Base-by-base conservation (phyloP, 768 basidiomycete species). In the Pisolithus sp. region DNA sequence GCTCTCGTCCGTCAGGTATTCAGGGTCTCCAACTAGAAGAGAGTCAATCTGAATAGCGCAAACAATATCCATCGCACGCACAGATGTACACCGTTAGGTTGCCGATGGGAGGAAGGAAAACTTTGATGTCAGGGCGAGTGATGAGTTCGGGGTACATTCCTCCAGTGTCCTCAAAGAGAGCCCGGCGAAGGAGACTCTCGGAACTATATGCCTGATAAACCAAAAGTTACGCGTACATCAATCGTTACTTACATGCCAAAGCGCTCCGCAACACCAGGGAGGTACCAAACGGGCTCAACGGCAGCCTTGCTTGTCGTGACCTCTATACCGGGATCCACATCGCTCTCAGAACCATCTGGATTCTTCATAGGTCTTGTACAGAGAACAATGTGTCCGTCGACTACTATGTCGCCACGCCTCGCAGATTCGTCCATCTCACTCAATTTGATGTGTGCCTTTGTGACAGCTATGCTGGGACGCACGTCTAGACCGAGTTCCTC, bases 91-190 rank as follows among this genome's bases (percentile, higher is more conserved):
- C 91, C 0, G 94, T 94, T 53, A 89, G 64, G 42, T 83, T 83
- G 0, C 94, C 95, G 52, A 98, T 97, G 0, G 95, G 95, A 0
- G 95, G 95, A 0, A 97, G 76, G 77, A 96, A 97, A 20, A 93
- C 80, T 66, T 94, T 94, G 74, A 98, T 86, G 62, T 97, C 95
- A 0, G 93, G 89, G 20, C 93, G 83, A 6, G 95, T 97, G 62
- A 98, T 85, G 28, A 98, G 79, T 61, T 98, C 95, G 3, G 94
- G 93, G 66, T 90, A 93, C 87, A 91, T 92, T 62, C 93, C 92
- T 59, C 91, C 93, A 0, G 92, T 95, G 57, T 96, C 95, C 66
- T 98, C 95, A 58, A 97, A 98, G 36, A 98, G 75, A 0, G 90
- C 86, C n/a, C 95, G 78, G 18, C 95, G 83, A 3, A 98, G 79